phyloP scores from a whole-genome alignment of 805 yeast genomes.

The Metschnikowia matae region DNA sequence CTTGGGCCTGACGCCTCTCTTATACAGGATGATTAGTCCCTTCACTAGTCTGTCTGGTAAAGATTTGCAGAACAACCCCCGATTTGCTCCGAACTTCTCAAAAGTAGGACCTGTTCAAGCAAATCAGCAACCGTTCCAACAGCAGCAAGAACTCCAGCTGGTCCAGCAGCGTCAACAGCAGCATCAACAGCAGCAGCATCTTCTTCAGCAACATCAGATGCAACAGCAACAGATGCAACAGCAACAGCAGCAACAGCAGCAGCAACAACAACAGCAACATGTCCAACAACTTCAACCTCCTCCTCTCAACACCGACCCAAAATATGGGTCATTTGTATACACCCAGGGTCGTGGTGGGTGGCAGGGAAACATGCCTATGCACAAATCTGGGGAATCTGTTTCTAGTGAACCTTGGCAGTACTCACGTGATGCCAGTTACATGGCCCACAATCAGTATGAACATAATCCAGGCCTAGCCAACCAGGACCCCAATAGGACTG shows the following conservation, averaged over 20 bases:
- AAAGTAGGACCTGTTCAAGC: neutral
- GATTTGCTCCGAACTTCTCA: neutral
- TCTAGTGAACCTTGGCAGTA: constrained; percentile 1
- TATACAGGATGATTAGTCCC: constrained; percentile 1
- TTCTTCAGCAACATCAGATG: constrained; percentile 6
- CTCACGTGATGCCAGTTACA: neutral
- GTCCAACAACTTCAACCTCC: neutral
- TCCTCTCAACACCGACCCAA: neutral
- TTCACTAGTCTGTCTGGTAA: constrained; percentile 1
- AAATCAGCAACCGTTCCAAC: neutral
- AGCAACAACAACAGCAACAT: neutral
- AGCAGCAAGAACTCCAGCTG: neutral
- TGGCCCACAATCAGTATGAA: neutral
- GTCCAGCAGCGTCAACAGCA: constrained; percentile 14
- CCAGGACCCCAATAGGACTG: constrained; percentile 12
- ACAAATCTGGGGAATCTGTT: neutral
- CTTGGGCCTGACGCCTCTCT: neutral
- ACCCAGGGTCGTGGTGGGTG: neutral
- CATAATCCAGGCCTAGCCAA: neutral
- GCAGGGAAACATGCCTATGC: constrained; percentile 2
- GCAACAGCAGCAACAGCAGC: constrained; percentile 5
- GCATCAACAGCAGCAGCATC: constrained; percentile 18
- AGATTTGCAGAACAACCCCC: neutral
- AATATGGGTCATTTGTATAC: neutral
- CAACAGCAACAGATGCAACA: constrained; percentile 10